Evolutionary conservation across 306 rosid genomes (phyloP).

Genomic region (Rosa persica): DNA sequence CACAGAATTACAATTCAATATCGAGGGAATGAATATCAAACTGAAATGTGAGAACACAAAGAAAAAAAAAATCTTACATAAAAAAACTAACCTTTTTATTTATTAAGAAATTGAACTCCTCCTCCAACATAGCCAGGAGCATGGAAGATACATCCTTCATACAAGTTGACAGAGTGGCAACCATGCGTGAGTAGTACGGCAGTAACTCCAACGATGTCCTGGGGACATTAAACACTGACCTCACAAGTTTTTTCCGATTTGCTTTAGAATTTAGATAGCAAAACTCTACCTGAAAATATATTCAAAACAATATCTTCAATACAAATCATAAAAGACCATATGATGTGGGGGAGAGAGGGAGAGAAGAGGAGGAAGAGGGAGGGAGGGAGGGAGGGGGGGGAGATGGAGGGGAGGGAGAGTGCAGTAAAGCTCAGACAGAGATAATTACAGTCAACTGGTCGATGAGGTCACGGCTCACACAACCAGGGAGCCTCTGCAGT

Average conservation of each 20-base stretch:
- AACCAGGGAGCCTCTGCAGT: conserved; percentile 96
- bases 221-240: conserved; percentile 95
- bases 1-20: conserved; percentile 30
- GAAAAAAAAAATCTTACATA: not conserved
- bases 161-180: conserved; percentile 92
- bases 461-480: conserved; percentile 98
- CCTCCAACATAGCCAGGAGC: conserved; percentile 92
- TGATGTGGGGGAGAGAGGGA: not conserved
- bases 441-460: conserved; percentile 88
- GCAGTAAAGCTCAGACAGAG: conserved; percentile 23
- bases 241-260: conserved; percentile 84
- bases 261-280: conserved; percentile 95
- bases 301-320: conserved; percentile 24
- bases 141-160: conserved; percentile 92
- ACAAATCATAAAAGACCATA: not conserved
- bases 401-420: not conserved
- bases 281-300: conserved; percentile 77
- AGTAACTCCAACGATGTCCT: conserved; percentile 94
- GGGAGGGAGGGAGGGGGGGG: not conserved
- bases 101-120: conserved; percentile 91
- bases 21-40: conserved; percentile 3
- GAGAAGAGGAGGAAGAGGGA: not conserved
- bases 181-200: conserved; percentile 95
- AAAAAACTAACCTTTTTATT: conserved; percentile 78
- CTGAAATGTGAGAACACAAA: not conserved